Base-by-base conservation (phyloP, 2,329 filamentous ascomycete genomes). In the Penicillium expansum region DNA sequence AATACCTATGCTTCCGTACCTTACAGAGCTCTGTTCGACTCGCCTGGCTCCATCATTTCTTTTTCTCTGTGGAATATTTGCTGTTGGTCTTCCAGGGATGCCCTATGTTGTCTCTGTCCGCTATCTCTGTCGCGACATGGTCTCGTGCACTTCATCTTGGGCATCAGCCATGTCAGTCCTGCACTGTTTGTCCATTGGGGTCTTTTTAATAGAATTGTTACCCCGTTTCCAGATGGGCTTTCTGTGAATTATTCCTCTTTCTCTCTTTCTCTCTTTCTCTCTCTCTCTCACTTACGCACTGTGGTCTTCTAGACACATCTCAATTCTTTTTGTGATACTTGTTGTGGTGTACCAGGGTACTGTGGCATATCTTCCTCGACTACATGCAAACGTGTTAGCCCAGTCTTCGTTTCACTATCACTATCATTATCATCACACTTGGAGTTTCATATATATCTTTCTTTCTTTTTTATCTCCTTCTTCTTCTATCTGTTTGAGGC, bases 1-100 rank as follows among this genome's bases (percentile, higher is more conserved):
- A 54, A 59, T 64, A 58, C 57, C 54, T 48, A 57, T 55, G 53
- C 57, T 51, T 51, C 62, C 59, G 63, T 67, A 66, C 64, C 64
- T 67, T 55, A 67, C 64, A 64, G 64, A 64, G 58, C 47, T 59
- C 48, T 62, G 55, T 59, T 66, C 47, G 59, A 64, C 51, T 58
- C 43, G 57, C 35, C 55, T 61, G 48, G 54, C 53, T 60, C 50
- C 41, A 49, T 49, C 33, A 14, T 67, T 66, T 62, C 55, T 66
- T 65, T 62, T 61, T 64, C 52, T 53, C 59, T 64, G 64, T 67
- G 62, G 54, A 61, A 67, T 67, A 61, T 64, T 63, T 61, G 58
- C 64, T 63, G 62, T 62, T 62, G 33, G 41, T 54, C 54, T 48
- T 61, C 57, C 66, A 65, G 60, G 66, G 64, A 65, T 69, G 55